Percentiles rank a stretch among this genome's conserved stretches.
phyloP scores from a whole-genome alignment of 345 rosid species.

The Populus tremula region DNA sequence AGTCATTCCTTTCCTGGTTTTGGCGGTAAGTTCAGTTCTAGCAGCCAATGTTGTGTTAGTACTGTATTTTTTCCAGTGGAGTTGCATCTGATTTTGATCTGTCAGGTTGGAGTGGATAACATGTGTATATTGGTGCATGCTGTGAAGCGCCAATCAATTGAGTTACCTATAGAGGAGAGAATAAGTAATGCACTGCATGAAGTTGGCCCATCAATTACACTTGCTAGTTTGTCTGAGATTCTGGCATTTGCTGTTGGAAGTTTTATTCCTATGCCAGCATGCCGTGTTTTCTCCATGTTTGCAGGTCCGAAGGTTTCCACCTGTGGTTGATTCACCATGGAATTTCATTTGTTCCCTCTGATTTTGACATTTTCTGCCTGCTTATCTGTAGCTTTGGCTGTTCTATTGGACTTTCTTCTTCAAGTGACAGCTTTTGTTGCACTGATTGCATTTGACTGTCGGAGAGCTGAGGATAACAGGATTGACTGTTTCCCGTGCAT shows the following conservation, averaged over 20 bases:
- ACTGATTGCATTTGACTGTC: slow-evolving; percentile 74
- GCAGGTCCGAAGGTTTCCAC: slow-evolving; percentile 52
- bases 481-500: slow-evolving; percentile 92
- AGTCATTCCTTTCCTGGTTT: slow-evolving; percentile 96
- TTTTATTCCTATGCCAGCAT: slow-evolving; percentile 96
- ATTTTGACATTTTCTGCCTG: slow-evolving; percentile 7
- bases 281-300: slow-evolving; percentile 96
- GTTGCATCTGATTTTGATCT: slow-evolving; percentile 7
- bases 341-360: not conserved
- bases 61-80: not conserved
- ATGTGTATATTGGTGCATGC: slow-evolving; percentile 96
- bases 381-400: slow-evolving; percentile 75
- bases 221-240: slow-evolving; percentile 89
- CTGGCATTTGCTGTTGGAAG: slow-evolving; percentile 95
- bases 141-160: slow-evolving; percentile 80
- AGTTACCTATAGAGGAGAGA: slow-evolving; percentile 65
- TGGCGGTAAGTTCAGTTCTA: slow-evolving; percentile 70
- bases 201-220: slow-evolving; percentile 99
- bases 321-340: not conserved
- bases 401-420: slow-evolving; percentile 86
- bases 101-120: slow-evolving; percentile 94
- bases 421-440: slow-evolving; percentile 98
- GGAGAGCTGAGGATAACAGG: slow-evolving; percentile 68
- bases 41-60: slow-evolving; percentile 1
- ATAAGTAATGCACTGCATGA: slow-evolving; percentile 87